Base-by-base conservation (phyloP, 2,329 filamentous ascomycete genomes). In the Pezicula carpinea region DNA sequence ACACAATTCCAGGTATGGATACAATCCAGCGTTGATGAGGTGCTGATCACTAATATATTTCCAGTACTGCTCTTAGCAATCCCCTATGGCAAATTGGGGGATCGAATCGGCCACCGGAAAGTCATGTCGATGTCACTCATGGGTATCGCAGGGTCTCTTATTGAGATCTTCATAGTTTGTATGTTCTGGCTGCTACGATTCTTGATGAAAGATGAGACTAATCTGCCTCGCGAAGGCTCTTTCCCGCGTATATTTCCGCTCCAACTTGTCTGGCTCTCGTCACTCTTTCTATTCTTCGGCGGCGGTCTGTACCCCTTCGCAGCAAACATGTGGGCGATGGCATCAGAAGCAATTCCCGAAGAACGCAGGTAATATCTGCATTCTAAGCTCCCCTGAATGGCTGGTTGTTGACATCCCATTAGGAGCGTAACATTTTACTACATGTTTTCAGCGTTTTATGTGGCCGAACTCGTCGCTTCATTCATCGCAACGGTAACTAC, bases 271-370 rank as follows among this genome's bases (percentile, higher is more conserved):
- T 63, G 61, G 60, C 31, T 63, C 4, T 61, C 60, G 4, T 61
- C 61, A 2, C 33, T 53, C 6, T 47, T 62, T 15, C 48, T 62
- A 2, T 46, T 63, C 1, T 61, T 52, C 41, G 61, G 61, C 11
- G 61, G 61, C 8, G 61, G 60, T 11, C 41, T 63, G 6, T 60
- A 62, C 26, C 52, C 60, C 6, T 53, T 58, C 19, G 57, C 58
- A 1, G 57, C 60, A 14, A 59, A 58, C 21, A 63, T 63, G 61
- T 63, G 59, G 57, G 58, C 60, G 8, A 58, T 60, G 55, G 61
- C 59, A n/a, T 57, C 58, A 2, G 54, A 58, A 22, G 52, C 52
- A 2, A 58, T 62, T 13, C 53, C 58, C 10, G 15, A 50, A 38
- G 47, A 57, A n/a, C 53, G 43, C 39, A 58, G 60, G 58, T 52